Conservation (phyloP, 2,329 filamentous ascomycete genomes). For the Venturia aucupariae region DNA sequence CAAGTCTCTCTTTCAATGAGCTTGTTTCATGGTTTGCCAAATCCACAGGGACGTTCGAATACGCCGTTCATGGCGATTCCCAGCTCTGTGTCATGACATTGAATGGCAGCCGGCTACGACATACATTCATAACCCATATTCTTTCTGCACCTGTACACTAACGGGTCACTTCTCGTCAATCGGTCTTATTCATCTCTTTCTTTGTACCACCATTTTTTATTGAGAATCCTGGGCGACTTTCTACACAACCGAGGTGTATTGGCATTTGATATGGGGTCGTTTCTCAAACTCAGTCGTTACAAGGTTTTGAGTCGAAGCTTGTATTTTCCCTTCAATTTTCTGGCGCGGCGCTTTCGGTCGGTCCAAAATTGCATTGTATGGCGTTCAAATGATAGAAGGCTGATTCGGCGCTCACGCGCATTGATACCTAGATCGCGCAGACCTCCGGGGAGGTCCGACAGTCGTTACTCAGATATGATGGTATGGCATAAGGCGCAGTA, state of each 20-base stretch:
- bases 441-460: background rate
- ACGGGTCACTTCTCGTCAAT: background rate
- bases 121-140: background rate
- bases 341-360: background rate
- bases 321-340: background rate
- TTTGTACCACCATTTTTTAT: background rate
- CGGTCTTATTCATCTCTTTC: background rate
- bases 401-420: background rate
- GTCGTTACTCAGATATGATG: background rate
- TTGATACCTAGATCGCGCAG: background rate
- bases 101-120: background rate
- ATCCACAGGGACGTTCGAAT: background rate
- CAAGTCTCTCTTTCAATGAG: background rate
- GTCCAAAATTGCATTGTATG: background rate
- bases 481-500: background rate
- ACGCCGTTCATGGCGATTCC: background rate
- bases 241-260: background rate
- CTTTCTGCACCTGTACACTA: background rate
- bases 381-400: background rate
- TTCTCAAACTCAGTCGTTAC: background rate
- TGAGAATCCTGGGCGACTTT: background rate
- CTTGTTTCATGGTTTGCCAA: background rate
- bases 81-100: constrained; percentile 15
- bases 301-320: background rate
- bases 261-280: background rate